Evolutionary conservation across 345 rosid genomes (phyloP).

Genomic region (Excoecaria agallocha): DNA sequence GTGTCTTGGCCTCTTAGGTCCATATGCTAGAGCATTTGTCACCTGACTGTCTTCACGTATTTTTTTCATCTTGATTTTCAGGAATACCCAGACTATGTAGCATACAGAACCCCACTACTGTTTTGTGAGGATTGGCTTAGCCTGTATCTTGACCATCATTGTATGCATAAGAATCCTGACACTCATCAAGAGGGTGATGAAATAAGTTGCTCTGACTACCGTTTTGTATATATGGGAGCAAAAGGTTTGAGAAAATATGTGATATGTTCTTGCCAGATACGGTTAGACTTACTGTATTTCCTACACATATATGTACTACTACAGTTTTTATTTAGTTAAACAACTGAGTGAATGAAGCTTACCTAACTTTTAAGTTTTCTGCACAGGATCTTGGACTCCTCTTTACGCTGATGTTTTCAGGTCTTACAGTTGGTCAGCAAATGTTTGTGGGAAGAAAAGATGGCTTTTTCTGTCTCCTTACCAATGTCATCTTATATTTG

Average conservation of each 20-base stretch:
- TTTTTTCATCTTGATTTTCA: slow-evolving; percentile 34
- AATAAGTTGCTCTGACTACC: slow-evolving; percentile 87
- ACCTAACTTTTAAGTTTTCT: slow-evolving; percentile 21
- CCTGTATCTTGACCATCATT: slow-evolving; percentile 66
- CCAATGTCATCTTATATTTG: slow-evolving; percentile 70
- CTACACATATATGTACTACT: not conserved
- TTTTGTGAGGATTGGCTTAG: slow-evolving; percentile 94
- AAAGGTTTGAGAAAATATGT: slow-evolving; percentile 54
- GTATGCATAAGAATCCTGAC: slow-evolving; percentile 60
- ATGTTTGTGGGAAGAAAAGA: slow-evolving; percentile 80
- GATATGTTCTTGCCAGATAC: slow-evolving; percentile 7
- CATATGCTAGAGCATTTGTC: slow-evolving; percentile 8
- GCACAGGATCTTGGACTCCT: slow-evolving; percentile 93
- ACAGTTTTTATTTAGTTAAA: slow-evolving; percentile 19
- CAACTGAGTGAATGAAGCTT: slow-evolving; percentile 16
- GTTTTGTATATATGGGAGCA: slow-evolving; percentile 94
- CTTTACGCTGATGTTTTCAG: slow-evolving; percentile 96
- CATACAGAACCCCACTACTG: slow-evolving; percentile 59
- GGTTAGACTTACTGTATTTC: slow-evolving; percentile 7
- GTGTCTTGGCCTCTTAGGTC: not conserved
- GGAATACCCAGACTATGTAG: slow-evolving; percentile 82
- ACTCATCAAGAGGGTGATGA: slow-evolving; percentile 47
- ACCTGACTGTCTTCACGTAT: slow-evolving; percentile 11
- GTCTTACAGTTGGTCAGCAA: slow-evolving; percentile 96
- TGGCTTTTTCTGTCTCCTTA: slow-evolving; percentile 76